These are phyloP conservation scores for Stemphylium vesicarium DNA, from an alignment of 2,329 filamentous ascomycete species.

Conservation along the genomic window DNA sequence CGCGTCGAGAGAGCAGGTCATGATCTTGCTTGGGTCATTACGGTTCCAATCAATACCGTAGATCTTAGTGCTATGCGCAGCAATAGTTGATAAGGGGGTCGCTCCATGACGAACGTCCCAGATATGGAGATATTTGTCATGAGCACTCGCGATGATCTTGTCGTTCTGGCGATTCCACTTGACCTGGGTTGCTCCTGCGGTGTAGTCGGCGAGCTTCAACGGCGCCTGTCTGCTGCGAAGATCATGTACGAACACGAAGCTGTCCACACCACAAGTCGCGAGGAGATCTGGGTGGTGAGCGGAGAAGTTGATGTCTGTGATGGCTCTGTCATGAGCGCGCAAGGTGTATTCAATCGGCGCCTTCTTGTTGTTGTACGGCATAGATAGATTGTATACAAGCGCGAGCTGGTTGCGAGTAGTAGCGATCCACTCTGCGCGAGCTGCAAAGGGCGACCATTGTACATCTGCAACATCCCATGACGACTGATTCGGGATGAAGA, in stretches of 20 bases:
- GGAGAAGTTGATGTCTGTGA: conserved; percentile 96
- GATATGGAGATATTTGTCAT: conserved; percentile 84
- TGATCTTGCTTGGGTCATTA: conserved; percentile 71
- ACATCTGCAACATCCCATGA: conserved; percentile 97
- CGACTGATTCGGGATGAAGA: conserved; percentile 82
- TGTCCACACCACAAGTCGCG: conserved; percentile 90
- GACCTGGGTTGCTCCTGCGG: conserved; percentile 90
- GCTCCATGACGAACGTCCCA: conserved; percentile 88
- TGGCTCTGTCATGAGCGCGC: conserved; percentile 83
- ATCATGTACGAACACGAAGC: conserved; percentile 93
- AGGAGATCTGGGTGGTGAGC: conserved; percentile 89
- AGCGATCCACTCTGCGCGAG: conserved; percentile 88
- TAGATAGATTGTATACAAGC: conserved; percentile 85
- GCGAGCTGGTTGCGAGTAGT: conserved; percentile 95
- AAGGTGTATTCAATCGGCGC: conserved; percentile 89
- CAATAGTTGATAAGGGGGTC: conserved; percentile 79
- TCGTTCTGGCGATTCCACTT: conserved; percentile 91
- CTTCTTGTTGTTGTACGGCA: conserved; percentile 61
- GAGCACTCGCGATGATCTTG: conserved; percentile 87
- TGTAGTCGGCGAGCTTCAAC: conserved; percentile 80
- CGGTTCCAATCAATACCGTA: conserved; percentile 96
- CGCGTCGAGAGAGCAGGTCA: conserved; percentile 89
- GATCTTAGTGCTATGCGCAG: conserved; percentile 89
- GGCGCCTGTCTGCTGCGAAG: conserved; percentile 61
- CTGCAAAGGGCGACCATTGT: conserved; percentile 94